Evolutionary conservation across 306 rosid genomes (phyloP).

Genomic region (Luffa acutangula): DNA sequence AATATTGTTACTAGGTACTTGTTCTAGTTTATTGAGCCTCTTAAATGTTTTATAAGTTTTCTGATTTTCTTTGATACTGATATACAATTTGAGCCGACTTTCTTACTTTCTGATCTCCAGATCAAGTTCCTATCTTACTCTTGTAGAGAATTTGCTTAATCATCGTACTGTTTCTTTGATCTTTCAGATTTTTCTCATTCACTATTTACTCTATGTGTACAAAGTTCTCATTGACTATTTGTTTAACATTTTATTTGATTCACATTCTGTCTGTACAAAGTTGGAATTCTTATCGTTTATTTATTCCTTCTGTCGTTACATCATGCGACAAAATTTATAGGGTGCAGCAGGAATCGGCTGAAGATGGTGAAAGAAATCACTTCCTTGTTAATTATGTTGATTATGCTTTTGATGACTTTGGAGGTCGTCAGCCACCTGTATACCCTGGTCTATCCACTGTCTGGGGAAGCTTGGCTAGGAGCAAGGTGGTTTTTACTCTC

Average conservation of each 20-base stretch:
- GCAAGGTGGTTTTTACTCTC: slow-evolving; percentile 47
- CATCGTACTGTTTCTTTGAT: background rate
- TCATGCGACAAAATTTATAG: slow-evolving; percentile 30
- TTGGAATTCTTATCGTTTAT: background rate
- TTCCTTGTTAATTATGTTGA: slow-evolving; percentile 93
- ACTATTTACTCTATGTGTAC: background rate
- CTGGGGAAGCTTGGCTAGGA: slow-evolving; percentile 99
- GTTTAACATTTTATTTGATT: background rate
- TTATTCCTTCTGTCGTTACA: slow-evolving; percentile 11
- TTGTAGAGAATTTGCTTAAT: background rate
- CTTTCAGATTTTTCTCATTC: background rate
- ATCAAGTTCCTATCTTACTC: background rate
- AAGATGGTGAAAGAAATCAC: slow-evolving; percentile 93
- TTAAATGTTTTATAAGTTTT: background rate
- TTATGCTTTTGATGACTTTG: slow-evolving; percentile 95
- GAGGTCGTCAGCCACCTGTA: slow-evolving; percentile 97
- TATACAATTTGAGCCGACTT: background rate
- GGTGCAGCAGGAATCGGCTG: slow-evolving; percentile 99
- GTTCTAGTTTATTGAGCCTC: slow-evolving; percentile 3
- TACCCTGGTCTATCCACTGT: slow-evolving; percentile 98
- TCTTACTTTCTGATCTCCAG: background rate
- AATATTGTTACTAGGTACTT: slow-evolving; percentile 88
- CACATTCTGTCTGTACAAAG: background rate
- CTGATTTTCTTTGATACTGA: background rate
- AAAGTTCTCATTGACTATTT: background rate